A percentile compares a stretch with the other conserved stretches of the same genome.
phyloP scores from a whole-genome alignment of 163 green algal genomes.

The Prototheca stagnorum region DNA sequence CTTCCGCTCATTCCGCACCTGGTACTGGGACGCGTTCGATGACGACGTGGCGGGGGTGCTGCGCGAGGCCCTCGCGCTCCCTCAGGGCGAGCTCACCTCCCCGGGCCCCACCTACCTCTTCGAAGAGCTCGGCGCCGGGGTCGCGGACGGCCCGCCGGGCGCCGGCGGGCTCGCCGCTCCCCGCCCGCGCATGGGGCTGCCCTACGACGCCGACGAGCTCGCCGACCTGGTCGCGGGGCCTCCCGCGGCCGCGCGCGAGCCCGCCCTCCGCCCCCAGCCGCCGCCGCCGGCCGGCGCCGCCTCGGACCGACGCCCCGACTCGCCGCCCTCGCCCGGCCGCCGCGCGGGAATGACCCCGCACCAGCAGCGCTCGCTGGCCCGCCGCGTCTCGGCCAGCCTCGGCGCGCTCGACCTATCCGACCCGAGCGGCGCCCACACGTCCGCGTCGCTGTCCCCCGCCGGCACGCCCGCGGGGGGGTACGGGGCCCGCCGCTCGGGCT shows the following conservation, averaged over 20 bases:
- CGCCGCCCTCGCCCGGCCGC: too few relatives aligned
- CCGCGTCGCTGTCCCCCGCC: too few relatives aligned
- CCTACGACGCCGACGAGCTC: not conserved
- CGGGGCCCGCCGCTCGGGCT: too few relatives aligned
- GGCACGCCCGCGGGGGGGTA: too few relatives aligned
- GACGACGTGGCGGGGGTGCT: conserved; percentile 31
- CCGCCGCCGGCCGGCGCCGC: too few relatives aligned
- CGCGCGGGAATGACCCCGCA: not conserved
- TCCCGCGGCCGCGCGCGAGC: too few relatives aligned
- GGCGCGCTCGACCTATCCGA: too few relatives aligned
- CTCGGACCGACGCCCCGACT: too few relatives aligned
- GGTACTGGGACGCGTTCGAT: conserved; percentile 52
- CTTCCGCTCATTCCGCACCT: conserved; percentile 38
- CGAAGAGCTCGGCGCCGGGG: too few relatives aligned
- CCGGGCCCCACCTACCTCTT: not conserved
- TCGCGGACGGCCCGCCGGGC: too few relatives aligned
- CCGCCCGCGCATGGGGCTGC: not conserved
- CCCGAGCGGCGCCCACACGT: too few relatives aligned
- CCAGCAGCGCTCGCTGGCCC: conserved; percentile 1
- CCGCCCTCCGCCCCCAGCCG: too few relatives aligned
- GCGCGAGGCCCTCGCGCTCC: conserved; percentile 19
- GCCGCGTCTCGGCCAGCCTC: not conserved
- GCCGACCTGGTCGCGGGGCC: not conserved
- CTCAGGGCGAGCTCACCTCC: conserved; percentile 3
- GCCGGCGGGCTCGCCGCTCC: not conserved